These are phyloP conservation scores for Ramaria rubella DNA, from an alignment of 768 basidiomycete genomes.

Conservation along the genomic window DNA sequence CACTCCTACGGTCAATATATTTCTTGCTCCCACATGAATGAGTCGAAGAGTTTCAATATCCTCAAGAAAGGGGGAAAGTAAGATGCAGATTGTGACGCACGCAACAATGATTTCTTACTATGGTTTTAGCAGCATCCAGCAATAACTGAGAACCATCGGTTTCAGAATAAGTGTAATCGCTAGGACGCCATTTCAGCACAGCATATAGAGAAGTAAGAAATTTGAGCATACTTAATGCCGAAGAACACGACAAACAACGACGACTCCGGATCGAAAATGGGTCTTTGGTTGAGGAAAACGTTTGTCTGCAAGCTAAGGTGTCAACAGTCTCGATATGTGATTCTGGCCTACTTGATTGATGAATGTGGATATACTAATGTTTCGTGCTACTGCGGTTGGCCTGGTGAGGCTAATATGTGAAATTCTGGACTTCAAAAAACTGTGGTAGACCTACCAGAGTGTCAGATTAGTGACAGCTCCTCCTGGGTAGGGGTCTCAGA, in stretches of 20 bases:
- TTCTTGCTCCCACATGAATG: neutral
- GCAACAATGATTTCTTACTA: neutral
- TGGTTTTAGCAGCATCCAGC: slow-evolving; percentile 4
- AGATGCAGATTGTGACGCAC: neutral
- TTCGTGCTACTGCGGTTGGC: slow-evolving; percentile 6
- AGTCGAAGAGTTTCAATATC: slow-evolving; percentile 4
- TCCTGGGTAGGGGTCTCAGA: neutral
- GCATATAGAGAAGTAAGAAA: neutral
- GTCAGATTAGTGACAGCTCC: slow-evolving; percentile 7
- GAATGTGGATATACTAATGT: neutral
- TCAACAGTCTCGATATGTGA: neutral
- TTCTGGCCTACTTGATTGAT: slow-evolving; percentile 4
- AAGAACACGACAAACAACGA: slow-evolving; percentile 3
- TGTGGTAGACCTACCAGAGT: neutral
- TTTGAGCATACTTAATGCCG: neutral
- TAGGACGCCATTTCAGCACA: neutral
- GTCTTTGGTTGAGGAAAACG: neutral
- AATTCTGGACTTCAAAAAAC: neutral
- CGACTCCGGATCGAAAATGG: neutral
- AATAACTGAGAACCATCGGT: neutral
- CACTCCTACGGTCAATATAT: neutral
- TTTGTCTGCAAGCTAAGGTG: neutral
- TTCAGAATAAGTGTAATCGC: slow-evolving; percentile 5
- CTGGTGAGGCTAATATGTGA: neutral
- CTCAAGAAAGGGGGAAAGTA: neutral